phyloP scores from a whole-genome alignment of 768 basidiomycete genomes.

The Fomitopsis serialis region DNA sequence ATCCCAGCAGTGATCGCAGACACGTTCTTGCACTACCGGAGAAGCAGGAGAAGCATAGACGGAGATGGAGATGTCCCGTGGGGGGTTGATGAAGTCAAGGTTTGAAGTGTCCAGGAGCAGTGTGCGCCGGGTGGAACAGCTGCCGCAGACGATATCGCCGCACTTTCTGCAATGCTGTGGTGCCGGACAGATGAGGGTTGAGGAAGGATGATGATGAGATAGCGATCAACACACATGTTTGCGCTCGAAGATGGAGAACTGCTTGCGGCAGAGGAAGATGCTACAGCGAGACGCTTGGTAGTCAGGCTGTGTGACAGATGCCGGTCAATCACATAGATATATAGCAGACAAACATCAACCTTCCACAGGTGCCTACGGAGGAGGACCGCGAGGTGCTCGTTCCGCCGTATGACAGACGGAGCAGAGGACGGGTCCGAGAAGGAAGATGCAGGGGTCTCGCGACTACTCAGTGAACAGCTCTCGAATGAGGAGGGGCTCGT shows the following conservation, averaged over 20 bases:
- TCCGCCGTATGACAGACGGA: conserved; percentile 26
- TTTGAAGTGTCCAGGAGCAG: conserved; percentile 68
- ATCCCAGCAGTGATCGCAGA: conserved; percentile 75
- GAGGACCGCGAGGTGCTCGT: conserved; percentile 77
- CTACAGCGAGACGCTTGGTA: conserved; percentile 58
- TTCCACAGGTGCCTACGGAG: conserved; percentile 72
- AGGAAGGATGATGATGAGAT: conserved; percentile 10
- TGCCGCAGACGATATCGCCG: conserved; percentile 68
- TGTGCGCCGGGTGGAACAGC: conserved; percentile 55
- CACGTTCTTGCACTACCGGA: conserved; percentile 52
- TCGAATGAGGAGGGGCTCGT: conserved; percentile 18
- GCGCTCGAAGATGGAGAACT: conserved; percentile 66
- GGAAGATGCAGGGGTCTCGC: conserved; percentile 20
- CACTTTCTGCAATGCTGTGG: conserved; percentile 81
- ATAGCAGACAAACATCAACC: conserved; percentile 28
- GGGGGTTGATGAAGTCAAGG: conserved; percentile 67
- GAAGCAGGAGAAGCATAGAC: conserved; percentile 52
- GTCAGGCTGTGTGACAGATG: conserved; percentile 47
- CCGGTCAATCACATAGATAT: conserved; percentile 3
- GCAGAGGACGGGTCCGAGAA: conserved; percentile 18
- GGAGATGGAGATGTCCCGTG: conserved; percentile 56
- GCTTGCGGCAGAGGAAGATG: conserved; percentile 62
- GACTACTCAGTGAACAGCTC: conserved; percentile 19
- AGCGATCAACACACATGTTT: conserved; percentile 54
- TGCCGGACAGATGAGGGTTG: conserved; percentile 8